Conservation (phyloP, 148 eudicot genomes). For the Pouteria glomerata region DNA sequence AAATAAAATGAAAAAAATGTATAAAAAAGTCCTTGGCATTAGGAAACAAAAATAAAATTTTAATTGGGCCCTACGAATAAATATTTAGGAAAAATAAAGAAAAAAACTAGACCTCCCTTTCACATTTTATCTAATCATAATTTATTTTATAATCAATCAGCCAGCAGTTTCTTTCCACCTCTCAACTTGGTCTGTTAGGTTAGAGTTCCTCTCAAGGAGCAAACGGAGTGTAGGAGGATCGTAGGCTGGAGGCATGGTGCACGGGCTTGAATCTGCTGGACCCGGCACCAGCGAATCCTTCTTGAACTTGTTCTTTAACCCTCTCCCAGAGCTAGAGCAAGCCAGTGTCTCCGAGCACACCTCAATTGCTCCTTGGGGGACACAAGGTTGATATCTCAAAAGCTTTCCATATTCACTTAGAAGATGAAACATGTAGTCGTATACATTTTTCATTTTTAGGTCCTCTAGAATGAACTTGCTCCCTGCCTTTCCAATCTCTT, state of each 20-base stretch:
- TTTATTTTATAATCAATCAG: no score
- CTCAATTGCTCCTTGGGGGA: slow-evolving; percentile 23
- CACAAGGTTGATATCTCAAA: slow-evolving; percentile 26
- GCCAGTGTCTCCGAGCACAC: slow-evolving; percentile 33
- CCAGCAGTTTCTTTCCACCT: slow-evolving; percentile 16
- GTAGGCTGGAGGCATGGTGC: slow-evolving; percentile 31
- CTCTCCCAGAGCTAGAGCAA: slow-evolving; percentile 14
- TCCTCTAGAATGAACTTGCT: slow-evolving; percentile 39
- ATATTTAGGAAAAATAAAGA: no score
- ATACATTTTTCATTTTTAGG: slow-evolving; percentile 38
- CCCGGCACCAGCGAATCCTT: slow-evolving; percentile 19
- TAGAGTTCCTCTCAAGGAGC: slow-evolving; percentile 12
- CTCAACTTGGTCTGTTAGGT: slow-evolving; percentile 12
- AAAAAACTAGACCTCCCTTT: no score
- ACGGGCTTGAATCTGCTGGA: slow-evolving; percentile 34
- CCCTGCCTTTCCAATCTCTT: slow-evolving; percentile 41
- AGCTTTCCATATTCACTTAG: slow-evolving; percentile 31
- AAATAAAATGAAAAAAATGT: no score
- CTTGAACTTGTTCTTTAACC: slow-evolving; percentile 23
- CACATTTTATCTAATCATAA: no score
- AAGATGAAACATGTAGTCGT: slow-evolving; percentile 40
- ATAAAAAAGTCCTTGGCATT: no score
- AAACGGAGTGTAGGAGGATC: slow-evolving; percentile 11
- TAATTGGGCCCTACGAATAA: no score
- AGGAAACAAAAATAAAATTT: no score